A percentile compares a stretch with the other conserved stretches of the same genome.
Conservation (phyloP, 257 asterid genomes). For the Fraxinus americana region DNA sequence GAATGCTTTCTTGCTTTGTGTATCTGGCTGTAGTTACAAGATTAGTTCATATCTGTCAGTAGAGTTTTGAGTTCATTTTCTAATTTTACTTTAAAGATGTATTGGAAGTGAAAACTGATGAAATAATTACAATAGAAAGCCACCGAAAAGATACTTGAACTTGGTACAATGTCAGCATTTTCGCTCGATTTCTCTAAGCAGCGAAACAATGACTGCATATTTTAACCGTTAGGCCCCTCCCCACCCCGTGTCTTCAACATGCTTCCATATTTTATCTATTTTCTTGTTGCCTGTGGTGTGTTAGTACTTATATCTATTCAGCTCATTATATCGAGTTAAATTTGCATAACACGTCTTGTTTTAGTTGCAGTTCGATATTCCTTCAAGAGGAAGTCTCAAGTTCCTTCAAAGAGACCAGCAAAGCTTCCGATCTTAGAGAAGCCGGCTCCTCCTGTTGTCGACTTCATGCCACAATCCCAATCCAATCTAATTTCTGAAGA, state of each 20-base stretch:
- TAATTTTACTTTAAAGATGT: background rate
- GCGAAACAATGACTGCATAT: no score
- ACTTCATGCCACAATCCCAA: conserved; percentile 12
- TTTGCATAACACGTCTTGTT: background rate
- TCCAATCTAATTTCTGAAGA: conserved; percentile 22
- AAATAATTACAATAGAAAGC: no score
- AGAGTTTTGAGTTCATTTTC: background rate
- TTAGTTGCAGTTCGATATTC: conserved; percentile 43
- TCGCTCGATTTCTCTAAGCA: no score
- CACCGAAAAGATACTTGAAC: no score
- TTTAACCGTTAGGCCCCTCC: no score
- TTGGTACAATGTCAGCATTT: no score
- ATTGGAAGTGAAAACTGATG: no score
- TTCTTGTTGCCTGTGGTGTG: no score
- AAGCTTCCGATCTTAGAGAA: conserved; percentile 27
- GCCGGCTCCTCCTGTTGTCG: background rate
- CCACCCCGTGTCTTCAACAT: no score
- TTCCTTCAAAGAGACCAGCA: conserved; percentile 37
- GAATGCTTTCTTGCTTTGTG: conserved; percentile 49
- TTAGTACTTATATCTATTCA: no score
- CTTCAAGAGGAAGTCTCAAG: conserved; percentile 32
- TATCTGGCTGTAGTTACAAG: conserved; percentile 53
- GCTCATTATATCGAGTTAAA: background rate
- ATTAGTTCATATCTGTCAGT: conserved; percentile 21
- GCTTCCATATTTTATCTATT: no score